Conservation (phyloP, 2,329 filamentous ascomycete species). For the Diplodia mutila region DNA sequence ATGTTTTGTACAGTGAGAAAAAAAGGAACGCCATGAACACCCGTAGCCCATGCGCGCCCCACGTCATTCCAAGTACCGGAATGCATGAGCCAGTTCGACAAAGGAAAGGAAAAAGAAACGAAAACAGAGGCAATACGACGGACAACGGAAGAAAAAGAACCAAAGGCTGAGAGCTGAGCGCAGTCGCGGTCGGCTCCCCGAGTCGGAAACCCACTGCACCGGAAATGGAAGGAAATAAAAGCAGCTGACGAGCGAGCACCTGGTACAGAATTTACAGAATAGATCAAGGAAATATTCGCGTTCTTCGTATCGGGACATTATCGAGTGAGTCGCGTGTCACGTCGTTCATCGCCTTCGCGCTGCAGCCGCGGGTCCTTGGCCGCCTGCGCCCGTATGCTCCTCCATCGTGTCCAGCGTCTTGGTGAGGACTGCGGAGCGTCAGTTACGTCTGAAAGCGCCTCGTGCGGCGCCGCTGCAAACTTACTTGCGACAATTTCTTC, state of each 20-base stretch:
- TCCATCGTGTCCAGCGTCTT: constrained; percentile 60
- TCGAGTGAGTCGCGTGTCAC: constrained; percentile 18
- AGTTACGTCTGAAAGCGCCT: not conserved
- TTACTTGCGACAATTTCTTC: constrained; percentile 84
- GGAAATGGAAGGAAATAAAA: constrained; percentile 21
- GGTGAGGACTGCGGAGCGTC: constrained; percentile 49
- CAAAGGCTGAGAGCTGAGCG: constrained; percentile 16
- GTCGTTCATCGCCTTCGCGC: constrained; percentile 40
- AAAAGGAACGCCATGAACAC: constrained; percentile 23
- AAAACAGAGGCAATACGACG: constrained; percentile 4
- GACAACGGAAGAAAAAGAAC: constrained; percentile 5
- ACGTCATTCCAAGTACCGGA: constrained; percentile 18
- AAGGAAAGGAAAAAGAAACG: not conserved
- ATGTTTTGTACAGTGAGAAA: constrained; percentile 24
- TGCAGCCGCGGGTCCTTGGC: constrained; percentile 36
- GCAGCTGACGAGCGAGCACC: constrained; percentile 10
- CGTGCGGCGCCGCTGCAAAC: constrained; percentile 41
- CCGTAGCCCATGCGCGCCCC: constrained; percentile 21
- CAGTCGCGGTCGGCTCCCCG: constrained; percentile 9
- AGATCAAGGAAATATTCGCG: constrained; percentile 20
- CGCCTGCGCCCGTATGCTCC: constrained; percentile 35
- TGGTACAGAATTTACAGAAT: constrained; percentile 20
- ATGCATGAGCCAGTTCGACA: constrained; percentile 6
- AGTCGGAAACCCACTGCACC: not conserved
- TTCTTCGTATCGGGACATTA: constrained; percentile 26